phyloP scores from a whole-genome alignment of 257 asterid genomes.

The Phtheirospermum japonicum region DNA sequence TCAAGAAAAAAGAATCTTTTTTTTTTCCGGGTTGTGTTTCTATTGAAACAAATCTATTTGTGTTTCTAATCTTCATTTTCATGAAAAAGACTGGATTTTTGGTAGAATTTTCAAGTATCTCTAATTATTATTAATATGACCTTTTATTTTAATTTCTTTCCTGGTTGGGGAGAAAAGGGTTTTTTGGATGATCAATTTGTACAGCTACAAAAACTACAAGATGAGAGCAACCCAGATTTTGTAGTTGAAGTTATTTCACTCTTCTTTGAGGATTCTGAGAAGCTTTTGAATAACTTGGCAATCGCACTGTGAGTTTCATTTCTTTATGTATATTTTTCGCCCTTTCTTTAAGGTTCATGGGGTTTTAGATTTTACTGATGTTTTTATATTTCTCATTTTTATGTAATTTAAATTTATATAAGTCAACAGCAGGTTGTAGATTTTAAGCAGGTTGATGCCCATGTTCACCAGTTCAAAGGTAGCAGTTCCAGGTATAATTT shows the following conservation, averaged over 20 bases:
- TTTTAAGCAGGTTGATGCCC: constrained; percentile 65
- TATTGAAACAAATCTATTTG: no score
- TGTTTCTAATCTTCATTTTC: not conserved
- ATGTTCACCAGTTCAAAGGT: constrained; percentile 74
- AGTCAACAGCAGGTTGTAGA: constrained; percentile 65
- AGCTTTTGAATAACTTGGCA: constrained; percentile 54
- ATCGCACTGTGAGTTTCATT: constrained; percentile 49
- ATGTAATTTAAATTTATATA: constrained; percentile 12
- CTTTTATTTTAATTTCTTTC: not conserved
- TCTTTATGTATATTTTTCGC: not conserved
- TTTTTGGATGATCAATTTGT: constrained; percentile 63
- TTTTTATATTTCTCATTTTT: constrained; percentile 2
- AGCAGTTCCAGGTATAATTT: constrained; percentile 65
- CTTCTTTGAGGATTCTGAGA: constrained; percentile 75
- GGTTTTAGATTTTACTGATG: constrained; percentile 14
- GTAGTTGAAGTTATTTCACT: constrained; percentile 68
- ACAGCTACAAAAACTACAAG: constrained; percentile 70
- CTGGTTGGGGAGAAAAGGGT: constrained; percentile 31
- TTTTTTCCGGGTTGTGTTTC: no score
- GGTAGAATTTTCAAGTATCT: not conserved
- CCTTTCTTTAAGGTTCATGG: not conserved
- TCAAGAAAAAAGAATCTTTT: no score
- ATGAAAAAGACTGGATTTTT: not conserved
- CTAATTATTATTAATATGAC: not conserved
- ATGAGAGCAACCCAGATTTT: constrained; percentile 72